A percentile compares a stretch with the other conserved stretches of the same genome.
Evolutionary conservation across 169 alveolate species (phyloP).

Genomic region (Cryptosporidium andersoni): DNA sequence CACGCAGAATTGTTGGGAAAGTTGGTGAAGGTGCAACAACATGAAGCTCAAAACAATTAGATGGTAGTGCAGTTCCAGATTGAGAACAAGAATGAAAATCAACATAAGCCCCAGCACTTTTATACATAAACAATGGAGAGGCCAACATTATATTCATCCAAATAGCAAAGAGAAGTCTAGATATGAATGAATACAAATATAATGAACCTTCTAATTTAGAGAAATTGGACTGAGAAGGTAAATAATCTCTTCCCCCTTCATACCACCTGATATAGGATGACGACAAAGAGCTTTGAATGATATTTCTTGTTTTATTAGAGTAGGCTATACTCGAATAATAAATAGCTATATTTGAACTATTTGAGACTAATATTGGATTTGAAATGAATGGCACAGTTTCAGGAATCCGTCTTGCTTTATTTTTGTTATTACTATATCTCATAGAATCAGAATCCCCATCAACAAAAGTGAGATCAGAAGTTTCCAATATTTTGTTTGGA

Average conservation of each 20-base stretch:
- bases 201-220: not conserved
- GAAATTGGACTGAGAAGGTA: not conserved
- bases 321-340: constrained; percentile 34
- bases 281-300: constrained; percentile 50
- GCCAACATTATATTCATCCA: constrained; percentile 41
- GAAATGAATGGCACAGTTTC: constrained; percentile 60
- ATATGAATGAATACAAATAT: constrained; percentile 14
- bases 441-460: constrained; percentile 57
- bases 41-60: constrained; percentile 40
- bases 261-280: constrained; percentile 66
- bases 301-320: constrained; percentile 12
- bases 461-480: constrained; percentile 42
- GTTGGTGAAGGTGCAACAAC: constrained; percentile 60
- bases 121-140: constrained; percentile 11
- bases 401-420: constrained; percentile 22
- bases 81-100: constrained; percentile 49
- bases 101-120: constrained; percentile 52
- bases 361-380: constrained; percentile 29
- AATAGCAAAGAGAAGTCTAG: constrained; percentile 30
- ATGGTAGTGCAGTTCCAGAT: constrained; percentile 47
- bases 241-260: not conserved
- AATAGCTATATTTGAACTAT: constrained; percentile 6
- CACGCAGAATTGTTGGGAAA: constrained; percentile 36
- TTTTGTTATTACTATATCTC: not conserved
- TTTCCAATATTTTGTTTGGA: constrained; percentile 30